These are phyloP conservation scores for Pachysolen tannophilus DNA, from an alignment of 805 yeast species.

Conservation along the genomic window DNA sequence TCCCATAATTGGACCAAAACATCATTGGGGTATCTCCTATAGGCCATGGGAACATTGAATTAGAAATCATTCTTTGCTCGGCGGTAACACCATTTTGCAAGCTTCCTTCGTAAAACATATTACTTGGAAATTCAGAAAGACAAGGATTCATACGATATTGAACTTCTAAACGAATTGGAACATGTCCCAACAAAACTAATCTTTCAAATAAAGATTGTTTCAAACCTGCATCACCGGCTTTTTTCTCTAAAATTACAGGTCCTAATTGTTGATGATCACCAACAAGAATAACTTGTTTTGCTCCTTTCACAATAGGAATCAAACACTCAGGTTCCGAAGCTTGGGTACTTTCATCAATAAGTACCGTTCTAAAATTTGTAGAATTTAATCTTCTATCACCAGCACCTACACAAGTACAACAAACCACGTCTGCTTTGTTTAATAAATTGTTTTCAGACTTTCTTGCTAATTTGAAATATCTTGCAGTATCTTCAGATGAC, in stretches of 20 bases:
- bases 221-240: constrained; percentile 82
- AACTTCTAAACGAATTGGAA: constrained; percentile 80
- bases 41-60: constrained; percentile 86
- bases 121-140: constrained; percentile 79
- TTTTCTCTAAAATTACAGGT: constrained; percentile 75
- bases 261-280: constrained; percentile 97
- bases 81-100: constrained; percentile 87
- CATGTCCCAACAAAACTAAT: constrained; percentile 70
- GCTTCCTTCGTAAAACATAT: constrained; percentile 88
- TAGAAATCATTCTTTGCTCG: constrained; percentile 51
- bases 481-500: constrained; percentile 41
- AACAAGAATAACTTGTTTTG: constrained; percentile 76
- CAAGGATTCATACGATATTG: constrained; percentile 95
- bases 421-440: constrained; percentile 63
- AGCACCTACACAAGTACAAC: constrained; percentile 91
- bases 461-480: constrained; percentile 32
- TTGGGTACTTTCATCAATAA: constrained; percentile 91
- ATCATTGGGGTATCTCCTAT: constrained; percentile 80
- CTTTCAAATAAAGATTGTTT: constrained; percentile 85
- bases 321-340: constrained; percentile 89
- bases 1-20: constrained; percentile 88
- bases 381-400: constrained; percentile 59
- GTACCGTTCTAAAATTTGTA: constrained; percentile 62
- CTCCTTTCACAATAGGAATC: constrained; percentile 84
- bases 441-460: constrained; percentile 43